phyloP scores from a whole-genome alignment of 23 red algal species.

The Pyropia yezoensis region DNA sequence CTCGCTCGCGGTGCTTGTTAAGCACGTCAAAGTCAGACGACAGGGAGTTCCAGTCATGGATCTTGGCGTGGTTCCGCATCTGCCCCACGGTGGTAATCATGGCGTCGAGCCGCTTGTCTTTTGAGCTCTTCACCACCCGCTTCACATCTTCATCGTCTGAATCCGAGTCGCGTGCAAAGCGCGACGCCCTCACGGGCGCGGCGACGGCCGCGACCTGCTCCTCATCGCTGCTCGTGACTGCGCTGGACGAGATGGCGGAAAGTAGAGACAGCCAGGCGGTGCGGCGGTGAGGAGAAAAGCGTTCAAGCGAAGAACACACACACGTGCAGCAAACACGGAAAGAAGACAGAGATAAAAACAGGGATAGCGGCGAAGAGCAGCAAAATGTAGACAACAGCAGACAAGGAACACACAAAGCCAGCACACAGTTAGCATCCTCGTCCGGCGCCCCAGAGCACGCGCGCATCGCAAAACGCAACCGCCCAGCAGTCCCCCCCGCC shows the following conservation, averaged over 20 bases:
- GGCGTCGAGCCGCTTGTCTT: constrained; percentile 72
- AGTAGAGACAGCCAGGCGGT: not conserved
- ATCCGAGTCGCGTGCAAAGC: constrained; percentile 50
- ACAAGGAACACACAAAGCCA: too few species aligned
- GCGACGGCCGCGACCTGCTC: not conserved
- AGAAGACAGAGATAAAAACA: not conserved
- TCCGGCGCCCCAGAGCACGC: too few species aligned
- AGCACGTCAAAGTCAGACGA: constrained; percentile 78
- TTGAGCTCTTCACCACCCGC: constrained; percentile 60
- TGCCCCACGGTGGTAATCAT: constrained; percentile 39
- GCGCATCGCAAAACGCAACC: too few species aligned
- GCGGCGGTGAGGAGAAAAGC: not conserved
- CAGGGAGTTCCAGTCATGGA: constrained; percentile 74
- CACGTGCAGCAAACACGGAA: not conserved
- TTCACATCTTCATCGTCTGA: constrained; percentile 83
- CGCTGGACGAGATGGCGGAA: not conserved
- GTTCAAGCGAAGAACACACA: not conserved
- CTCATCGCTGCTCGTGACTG: not conserved
- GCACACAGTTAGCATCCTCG: too few species aligned
- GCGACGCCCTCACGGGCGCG: constrained; percentile 1
- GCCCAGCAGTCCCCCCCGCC: too few species aligned
- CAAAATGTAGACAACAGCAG: too few species aligned
- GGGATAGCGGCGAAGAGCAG: too few species aligned
- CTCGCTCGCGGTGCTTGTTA: constrained; percentile 60
- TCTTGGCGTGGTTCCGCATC: constrained; percentile 89